phyloP scores from a whole-genome alignment of 179 eudicot genomes.

The Heliamphora pulchella region DNA sequence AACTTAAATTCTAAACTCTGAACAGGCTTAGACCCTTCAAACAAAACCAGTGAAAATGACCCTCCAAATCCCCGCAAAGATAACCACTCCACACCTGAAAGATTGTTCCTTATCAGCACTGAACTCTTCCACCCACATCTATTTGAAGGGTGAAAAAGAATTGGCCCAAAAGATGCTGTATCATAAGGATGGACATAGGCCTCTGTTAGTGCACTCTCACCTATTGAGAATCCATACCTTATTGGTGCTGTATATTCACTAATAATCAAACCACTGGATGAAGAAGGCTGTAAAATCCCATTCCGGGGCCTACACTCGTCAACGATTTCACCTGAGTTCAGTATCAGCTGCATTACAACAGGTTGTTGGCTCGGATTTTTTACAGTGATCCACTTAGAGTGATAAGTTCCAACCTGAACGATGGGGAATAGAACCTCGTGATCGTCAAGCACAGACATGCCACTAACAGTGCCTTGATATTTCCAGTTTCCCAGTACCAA shows the following conservation, averaged over 20 bases:
- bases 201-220: constrained; percentile 51
- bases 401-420: constrained; percentile 52
- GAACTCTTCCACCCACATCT: constrained; percentile 77
- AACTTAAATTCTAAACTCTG: constrained; percentile 54
- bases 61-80: constrained; percentile 73
- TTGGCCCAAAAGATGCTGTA: constrained; percentile 61
- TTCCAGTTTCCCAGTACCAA: constrained; percentile 52
- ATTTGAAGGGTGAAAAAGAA: constrained; percentile 65
- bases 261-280: constrained; percentile 35
- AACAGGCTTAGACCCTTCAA: constrained; percentile 46
- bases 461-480: constrained; percentile 44
- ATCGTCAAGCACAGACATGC: constrained; percentile 45
- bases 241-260: constrained; percentile 32
- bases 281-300: constrained; percentile 36
- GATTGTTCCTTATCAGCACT: constrained; percentile 69
- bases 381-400: constrained; percentile 46
- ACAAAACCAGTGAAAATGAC: constrained; percentile 49
- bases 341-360: constrained; percentile 61
- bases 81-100: constrained; percentile 74
- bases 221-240: constrained; percentile 63
- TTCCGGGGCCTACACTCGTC: constrained; percentile 41
- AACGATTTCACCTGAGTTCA: constrained; percentile 48
- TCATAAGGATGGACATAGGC: constrained; percentile 66
- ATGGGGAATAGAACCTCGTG: constrained; percentile 51
- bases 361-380: constrained; percentile 68